These are phyloP conservation scores for Colletotrichum sidae DNA, from an alignment of 2,329 filamentous ascomycete genomes.

Conservation along the genomic window DNA sequence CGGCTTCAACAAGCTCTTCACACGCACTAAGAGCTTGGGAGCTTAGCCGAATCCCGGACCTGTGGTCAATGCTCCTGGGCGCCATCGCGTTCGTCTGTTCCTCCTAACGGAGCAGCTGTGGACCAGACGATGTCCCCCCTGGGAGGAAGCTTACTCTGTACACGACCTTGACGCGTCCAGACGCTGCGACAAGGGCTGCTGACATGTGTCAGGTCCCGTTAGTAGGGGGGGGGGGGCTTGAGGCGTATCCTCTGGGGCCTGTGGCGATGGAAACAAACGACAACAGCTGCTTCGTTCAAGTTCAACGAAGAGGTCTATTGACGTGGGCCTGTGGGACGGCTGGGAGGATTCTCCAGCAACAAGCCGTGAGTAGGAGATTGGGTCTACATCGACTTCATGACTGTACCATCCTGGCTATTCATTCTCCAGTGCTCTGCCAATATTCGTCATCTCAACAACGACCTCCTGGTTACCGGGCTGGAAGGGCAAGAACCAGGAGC, in stretches of 20 bases:
- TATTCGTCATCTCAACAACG: no score
- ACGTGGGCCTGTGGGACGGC: no score
- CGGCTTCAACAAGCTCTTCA: no score
- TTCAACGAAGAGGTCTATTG: not conserved
- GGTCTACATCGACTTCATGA: no score
- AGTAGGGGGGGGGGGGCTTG: slow-evolving; percentile 18
- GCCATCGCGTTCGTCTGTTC: slow-evolving; percentile 19
- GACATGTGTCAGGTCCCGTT: slow-evolving; percentile 31
- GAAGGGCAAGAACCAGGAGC: not conserved
- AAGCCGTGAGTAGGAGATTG: no score
- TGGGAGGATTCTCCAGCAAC: no score
- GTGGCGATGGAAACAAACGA: slow-evolving; percentile 22
- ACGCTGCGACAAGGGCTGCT: not conserved
- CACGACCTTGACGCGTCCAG: no score
- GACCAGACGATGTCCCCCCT: no score
- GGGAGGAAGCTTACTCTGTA: no score
- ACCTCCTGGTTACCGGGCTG: not conserved
- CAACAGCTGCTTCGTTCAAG: slow-evolving; percentile 11
- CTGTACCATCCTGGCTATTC: no score
- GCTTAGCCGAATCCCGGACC: not conserved
- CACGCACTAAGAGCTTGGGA: no score
- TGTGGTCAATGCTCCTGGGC: slow-evolving; percentile 6
- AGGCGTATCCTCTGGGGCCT: not conserved
- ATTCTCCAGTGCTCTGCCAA: no score
- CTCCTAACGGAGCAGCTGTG: not conserved